Evolutionary conservation across 352 stramenopile genomes (phyloP), one percentile per base, ranked within the genome.

Genomic region (Globisporangium carolinianum): DNA sequence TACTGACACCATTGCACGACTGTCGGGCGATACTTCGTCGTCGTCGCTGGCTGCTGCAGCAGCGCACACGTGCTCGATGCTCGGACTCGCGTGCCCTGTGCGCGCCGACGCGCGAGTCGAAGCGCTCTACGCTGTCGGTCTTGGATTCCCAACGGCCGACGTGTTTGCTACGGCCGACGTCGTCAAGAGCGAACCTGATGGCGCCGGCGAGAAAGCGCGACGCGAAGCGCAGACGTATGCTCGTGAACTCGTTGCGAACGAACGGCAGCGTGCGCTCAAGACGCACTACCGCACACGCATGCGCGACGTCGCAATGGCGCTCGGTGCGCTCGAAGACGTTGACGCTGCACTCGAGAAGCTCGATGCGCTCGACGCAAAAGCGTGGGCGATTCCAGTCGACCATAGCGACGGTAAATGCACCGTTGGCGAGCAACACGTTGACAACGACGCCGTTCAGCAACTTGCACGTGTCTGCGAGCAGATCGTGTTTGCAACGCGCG

Each of bases 151-250:
- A 11, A 32, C 63, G 11, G 68, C 69, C 1, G 64, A 67, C 2
- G 61, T 72, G 47, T 93, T 75, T 47, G 56, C 73, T 14, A 58
- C 67, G 15, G 68, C 85, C 12, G 73, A 88, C 3, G 79, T 93
- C 46, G 56, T 89, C 58, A 89, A 91, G 63, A 77, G 78, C 46
- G 83, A 91, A 37, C 69, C 79, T 0, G 79, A 89, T 14, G 69
- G 71, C 35, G 79, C 73, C 5, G 79, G 78, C 0, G 74, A 87
- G 59, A 87, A 89, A 47, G 80, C 78, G 1, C 57, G 79, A 24
- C 64, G 73, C 1, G 79, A 93, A 43, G 80, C 73, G 5, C 68
- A 82, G 61, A 54, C 59, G 6, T 71, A 87, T 17, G 75, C 71
- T n/a, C 66, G 66, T 18, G 66, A 76, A 51, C 62, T 75, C 56